phyloP scores from a whole-genome alignment of 1,284 basidiomycete genomes.

The Naganishia albida region DNA sequence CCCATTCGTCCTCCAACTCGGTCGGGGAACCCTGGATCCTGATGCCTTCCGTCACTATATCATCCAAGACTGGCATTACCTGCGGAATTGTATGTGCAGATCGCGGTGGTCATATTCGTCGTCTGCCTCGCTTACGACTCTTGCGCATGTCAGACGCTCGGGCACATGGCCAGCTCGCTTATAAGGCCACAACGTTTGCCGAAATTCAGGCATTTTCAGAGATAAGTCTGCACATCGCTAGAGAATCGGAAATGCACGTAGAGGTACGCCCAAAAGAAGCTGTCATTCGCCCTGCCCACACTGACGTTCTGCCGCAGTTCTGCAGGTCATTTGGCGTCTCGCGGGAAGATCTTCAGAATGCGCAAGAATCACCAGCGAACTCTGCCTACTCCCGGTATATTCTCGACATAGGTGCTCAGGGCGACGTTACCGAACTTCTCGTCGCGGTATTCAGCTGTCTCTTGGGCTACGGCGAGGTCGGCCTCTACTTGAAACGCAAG shows the following conservation, averaged over 20 bases:
- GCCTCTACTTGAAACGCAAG: slow-evolving; percentile 71
- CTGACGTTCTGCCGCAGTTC: slow-evolving; percentile 51
- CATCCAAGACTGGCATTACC: slow-evolving; percentile 61
- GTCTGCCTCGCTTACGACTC: background rate
- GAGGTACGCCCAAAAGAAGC: slow-evolving; percentile 41
- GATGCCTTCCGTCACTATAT: slow-evolving; percentile 81
- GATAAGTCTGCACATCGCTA: slow-evolving; percentile 66
- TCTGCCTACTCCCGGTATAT: slow-evolving; percentile 85
- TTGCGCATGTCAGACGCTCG: slow-evolving; percentile 50
- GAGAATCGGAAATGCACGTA: slow-evolving; percentile 73
- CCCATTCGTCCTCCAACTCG: slow-evolving; percentile 75
- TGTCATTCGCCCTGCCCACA: background rate
- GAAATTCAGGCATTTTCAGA: slow-evolving; percentile 67
- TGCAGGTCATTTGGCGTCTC: slow-evolving; percentile 71
- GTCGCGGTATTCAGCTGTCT: slow-evolving; percentile 84
- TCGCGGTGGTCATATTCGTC: slow-evolving; percentile 11
- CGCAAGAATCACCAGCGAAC: slow-evolving; percentile 69
- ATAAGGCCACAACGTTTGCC: slow-evolving; percentile 69
- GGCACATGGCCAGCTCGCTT: slow-evolving; percentile 65
- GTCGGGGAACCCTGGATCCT: slow-evolving; percentile 66
- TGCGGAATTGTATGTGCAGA: slow-evolving; percentile 52
- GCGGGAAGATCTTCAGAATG: slow-evolving; percentile 62
- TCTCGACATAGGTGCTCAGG: slow-evolving; percentile 70
- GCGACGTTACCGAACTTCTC: slow-evolving; percentile 71
- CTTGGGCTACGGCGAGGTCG: slow-evolving; percentile 92